Evolutionary conservation across 441 rosid species (phyloP).

Genomic region (Eutrema salsugineum): DNA sequence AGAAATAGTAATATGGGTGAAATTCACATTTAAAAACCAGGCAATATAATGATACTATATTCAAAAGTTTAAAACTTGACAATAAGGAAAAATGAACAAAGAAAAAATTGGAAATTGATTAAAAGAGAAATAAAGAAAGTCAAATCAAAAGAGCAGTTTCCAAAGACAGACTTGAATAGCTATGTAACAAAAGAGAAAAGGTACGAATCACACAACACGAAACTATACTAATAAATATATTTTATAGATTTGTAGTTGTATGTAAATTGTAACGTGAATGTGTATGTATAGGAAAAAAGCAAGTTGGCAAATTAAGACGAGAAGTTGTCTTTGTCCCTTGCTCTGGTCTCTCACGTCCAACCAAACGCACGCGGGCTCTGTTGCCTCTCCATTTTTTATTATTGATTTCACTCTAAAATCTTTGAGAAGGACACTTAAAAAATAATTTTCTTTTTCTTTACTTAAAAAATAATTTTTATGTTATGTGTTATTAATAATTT

Average conservation of each 20-base stretch:
- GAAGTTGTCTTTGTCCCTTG: constrained; percentile 24
- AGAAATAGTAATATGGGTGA: constrained; percentile 27
- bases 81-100: not conserved
- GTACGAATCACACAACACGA: not conserved
- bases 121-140: constrained; percentile 1
- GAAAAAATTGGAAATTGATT: not conserved
- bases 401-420: not conserved
- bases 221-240: constrained; percentile 1
- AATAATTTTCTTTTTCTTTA: too few species aligned
- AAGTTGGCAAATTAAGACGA: constrained; percentile 17
- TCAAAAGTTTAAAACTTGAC: not conserved
- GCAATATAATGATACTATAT: not conserved
- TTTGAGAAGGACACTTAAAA: too few species aligned
- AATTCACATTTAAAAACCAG: constrained; percentile 45
- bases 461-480: too few species aligned
- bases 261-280: not conserved
- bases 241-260: not conserved
- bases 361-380: constrained; percentile 26
- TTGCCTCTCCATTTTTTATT: not conserved
- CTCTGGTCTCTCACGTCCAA: constrained; percentile 19
- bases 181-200: constrained; percentile 1
- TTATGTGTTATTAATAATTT: too few species aligned
- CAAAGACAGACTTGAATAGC: constrained; percentile 18
- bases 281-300: not conserved
- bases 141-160: constrained; percentile 31